A percentile compares a stretch with the other conserved stretches of the same genome.
phyloP scores from a whole-genome alignment of 148 eudicot genomes.

The Rheum nobile region DNA sequence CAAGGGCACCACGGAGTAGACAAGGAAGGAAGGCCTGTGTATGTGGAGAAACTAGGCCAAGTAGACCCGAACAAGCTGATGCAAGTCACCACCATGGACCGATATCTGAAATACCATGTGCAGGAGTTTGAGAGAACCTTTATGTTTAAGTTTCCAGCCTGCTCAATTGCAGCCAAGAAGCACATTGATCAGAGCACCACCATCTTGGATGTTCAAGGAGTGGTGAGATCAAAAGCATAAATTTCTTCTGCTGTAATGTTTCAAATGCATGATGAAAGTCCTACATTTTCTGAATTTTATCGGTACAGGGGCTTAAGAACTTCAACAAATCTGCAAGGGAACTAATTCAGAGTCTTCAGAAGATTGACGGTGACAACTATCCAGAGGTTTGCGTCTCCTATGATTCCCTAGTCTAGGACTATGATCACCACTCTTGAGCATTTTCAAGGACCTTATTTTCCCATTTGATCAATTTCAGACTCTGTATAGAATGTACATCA shows the following conservation, averaged over 20 bases:
- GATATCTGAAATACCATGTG: constrained; percentile 10
- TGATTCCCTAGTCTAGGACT: not conserved
- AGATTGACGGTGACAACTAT: constrained; percentile 71
- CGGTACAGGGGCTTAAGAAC: constrained; percentile 63
- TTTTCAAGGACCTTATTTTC: not conserved
- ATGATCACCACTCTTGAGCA: not conserved
- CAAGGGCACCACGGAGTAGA: constrained; percentile 16
- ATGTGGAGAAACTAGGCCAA: constrained; percentile 11
- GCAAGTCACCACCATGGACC: constrained; percentile 15
- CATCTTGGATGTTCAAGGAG: constrained; percentile 14
- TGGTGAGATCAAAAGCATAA: constrained; percentile 6
- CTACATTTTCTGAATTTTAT: not conserved
- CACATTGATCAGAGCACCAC: constrained; percentile 12
- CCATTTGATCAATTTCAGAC: constrained; percentile 12
- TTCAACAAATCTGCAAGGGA: constrained; percentile 83
- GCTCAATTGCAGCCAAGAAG: constrained; percentile 14
- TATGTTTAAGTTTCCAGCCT: constrained; percentile 10
- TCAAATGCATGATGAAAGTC: not conserved
- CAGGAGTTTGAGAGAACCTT: constrained; percentile 9
- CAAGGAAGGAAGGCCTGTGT: constrained; percentile 14
- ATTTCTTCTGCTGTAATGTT: too few species aligned
- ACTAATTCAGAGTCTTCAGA: constrained; percentile 71
- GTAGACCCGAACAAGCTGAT: constrained; percentile 8
- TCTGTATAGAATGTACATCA: constrained; percentile 12
- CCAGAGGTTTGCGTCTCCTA: constrained; percentile 45